Base-by-base conservation (phyloP, 2,329 filamentous ascomycete species). In the Dendryphion nanum region DNA sequence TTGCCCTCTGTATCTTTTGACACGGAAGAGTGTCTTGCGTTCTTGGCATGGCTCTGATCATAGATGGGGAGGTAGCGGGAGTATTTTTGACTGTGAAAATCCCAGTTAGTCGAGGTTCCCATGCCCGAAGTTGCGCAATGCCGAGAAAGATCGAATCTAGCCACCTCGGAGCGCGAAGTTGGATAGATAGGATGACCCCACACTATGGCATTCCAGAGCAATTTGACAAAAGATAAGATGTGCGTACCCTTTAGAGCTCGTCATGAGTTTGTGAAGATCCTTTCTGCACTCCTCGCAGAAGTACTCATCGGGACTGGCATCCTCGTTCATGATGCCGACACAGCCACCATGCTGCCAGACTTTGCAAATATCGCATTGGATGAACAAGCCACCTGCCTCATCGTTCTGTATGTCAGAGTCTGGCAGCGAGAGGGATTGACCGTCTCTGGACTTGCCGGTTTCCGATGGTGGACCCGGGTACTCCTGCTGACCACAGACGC, bases 311-410 rank as follows among this genome's bases (percentile, higher is more conserved):
- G 93, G 93, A 50, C 88, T 91, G 64, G 86, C 84, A 52, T 87
- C 85, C 67, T 95, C 91, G 52, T 93, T 93, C 72, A 95, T 89
- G 59, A 98, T 95, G 44, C 93, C 91, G 42, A 98, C 91, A 61
- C 93, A 98, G 44, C 90, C 91, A 57, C 93, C 93, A 64, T 98
- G 93, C 66, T 98, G 93, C 93, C 91, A 98, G 47, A 97, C 93
- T 64, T 95, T 94, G 75, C 93, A 98, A 48, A 87, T 77, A 69
- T 97, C 93, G 77, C 93, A 98, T 73, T 97, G 91, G 51, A 98
- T 90, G 69, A 96, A 98, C 68, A 97, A 85, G 36, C 90, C 91
- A 30, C 91, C 93, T 50, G 91, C 78, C 50, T 97, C 91, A 57
- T 95, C 89, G 20, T 53, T 57, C 48, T 55, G 58, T 14, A 51